A percentile compares a stretch with the other conserved stretches of the same genome.
Evolutionary conservation across 2,329 filamentous ascomycete genomes (phyloP).

Genomic region (Colletotrichum neosansevieriae): DNA sequence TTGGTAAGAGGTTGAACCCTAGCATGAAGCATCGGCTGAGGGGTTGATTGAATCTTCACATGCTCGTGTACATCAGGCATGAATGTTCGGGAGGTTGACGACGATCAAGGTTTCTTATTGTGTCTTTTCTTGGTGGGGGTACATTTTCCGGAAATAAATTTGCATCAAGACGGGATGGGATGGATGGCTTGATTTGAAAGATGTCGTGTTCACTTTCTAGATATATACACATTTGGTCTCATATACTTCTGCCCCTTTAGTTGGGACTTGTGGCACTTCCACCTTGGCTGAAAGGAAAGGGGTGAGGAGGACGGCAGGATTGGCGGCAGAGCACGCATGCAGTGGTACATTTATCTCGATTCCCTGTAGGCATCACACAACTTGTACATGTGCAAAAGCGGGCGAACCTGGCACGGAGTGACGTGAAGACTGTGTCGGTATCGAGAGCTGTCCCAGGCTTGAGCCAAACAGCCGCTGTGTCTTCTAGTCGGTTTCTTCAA

Average conservation of each 20-base stretch:
- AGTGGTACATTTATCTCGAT: slow-evolving; percentile 18
- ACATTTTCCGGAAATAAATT: neutral
- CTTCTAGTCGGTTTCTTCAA: neutral
- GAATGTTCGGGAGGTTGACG: neutral
- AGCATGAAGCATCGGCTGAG: neutral
- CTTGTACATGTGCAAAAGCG: neutral
- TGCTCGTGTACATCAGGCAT: slow-evolving; percentile 1
- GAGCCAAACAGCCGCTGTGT: too few relatives aligned
- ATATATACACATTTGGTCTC: slow-evolving; percentile 1
- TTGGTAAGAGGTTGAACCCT: neutral
- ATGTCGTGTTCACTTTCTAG: neutral
- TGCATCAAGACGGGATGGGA: neutral
- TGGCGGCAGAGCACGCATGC: neutral
- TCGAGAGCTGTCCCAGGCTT: neutral
- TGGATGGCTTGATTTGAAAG: slow-evolving; percentile 1
- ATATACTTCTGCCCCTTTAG: neutral
- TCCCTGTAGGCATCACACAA: slow-evolving; percentile 5
- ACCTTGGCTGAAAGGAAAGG: neutral
- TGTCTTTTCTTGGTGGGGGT: too few relatives aligned
- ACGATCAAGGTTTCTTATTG: neutral
- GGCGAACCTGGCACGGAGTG: slow-evolving; percentile 9
- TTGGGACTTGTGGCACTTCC: neutral
- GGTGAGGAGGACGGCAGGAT: neutral
- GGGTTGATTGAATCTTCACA: slow-evolving; percentile 4
- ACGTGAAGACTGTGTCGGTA: neutral